Base-by-base conservation (phyloP, 2,329 filamentous ascomycete species). In the Cladosporium sp. region DNA sequence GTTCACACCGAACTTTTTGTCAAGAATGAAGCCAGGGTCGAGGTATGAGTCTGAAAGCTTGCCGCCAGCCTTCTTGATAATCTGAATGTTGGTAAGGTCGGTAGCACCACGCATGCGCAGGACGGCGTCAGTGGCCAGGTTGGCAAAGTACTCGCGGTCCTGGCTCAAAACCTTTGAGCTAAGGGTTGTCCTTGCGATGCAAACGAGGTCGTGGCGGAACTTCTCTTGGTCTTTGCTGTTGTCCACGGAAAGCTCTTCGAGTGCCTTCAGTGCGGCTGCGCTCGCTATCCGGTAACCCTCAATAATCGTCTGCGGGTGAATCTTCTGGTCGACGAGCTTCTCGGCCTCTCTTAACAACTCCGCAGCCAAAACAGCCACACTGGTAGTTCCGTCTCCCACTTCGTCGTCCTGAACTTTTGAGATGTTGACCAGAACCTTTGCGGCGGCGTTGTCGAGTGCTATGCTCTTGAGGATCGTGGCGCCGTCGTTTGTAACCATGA, bases 381-480 rank as follows among this genome's bases (percentile, higher is more conserved):
- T 98, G 26, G 95, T 99, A 55, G 95, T 99, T 67, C 95, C 95
- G 78, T 99, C 95, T 76, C 95, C 95, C 28, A 99, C 94, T 80
- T 99, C 95, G 78, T 99, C 95, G 76, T 99, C 95, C 79, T 99
- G 95, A 6, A 99, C 95, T 83, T 99, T 99, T 70, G 94, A 98
- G 74, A 99, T 98, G 80, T 99, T 99, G 78, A 99, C 95, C 52
- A 99, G 86, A 5, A 99, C 95, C 83, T 99, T 99, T 64, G 95
- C 95, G 26, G 95, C 95, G 52, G 95, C 95, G 78, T 99, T 99
- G 80, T 99, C 95, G 76, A 99, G 90, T 52, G 95, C 95, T 80
- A 99, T 99, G 64, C 94, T 92, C 82, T 99, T 99, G 71, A 99
- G 87, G 73, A 99, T 99, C 28, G 95, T 99, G 70, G 95, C 95